These are phyloP conservation scores for Hygrophorus russula DNA, from an alignment of 768 basidiomycete species.

Conservation along the genomic window DNA sequence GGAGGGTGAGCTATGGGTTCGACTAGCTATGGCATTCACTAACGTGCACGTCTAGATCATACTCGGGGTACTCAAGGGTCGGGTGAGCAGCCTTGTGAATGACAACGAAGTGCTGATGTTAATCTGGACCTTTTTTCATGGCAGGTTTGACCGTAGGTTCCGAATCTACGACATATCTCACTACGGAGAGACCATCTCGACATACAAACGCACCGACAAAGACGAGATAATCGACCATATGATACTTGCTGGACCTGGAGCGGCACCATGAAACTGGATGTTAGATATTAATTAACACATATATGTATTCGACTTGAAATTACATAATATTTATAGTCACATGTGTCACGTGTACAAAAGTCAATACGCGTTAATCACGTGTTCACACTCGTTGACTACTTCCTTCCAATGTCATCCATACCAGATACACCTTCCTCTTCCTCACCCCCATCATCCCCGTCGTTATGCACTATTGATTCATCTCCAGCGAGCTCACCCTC, in stretches of 20 bases:
- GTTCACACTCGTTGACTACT: too few species aligned
- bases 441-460: constrained; percentile 42
- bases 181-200: constrained; percentile 86
- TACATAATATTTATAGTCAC: too few species aligned
- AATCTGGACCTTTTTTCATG: constrained; percentile 7
- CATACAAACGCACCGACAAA: constrained; percentile 73
- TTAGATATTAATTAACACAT: too few species aligned
- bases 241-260: constrained; percentile 39
- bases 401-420: too few species aligned
- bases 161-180: constrained; percentile 80
- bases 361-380: too few species aligned
- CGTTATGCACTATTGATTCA: constrained; percentile 13
- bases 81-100: constrained; percentile 33
- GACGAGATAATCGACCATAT: constrained; percentile 57
- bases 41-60: constrained; percentile 37
- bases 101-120: neutral
- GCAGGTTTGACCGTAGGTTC: constrained; percentile 83
- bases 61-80: constrained; percentile 70
- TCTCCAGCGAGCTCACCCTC: constrained; percentile 21
- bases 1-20: constrained; percentile 46
- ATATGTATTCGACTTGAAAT: neutral
- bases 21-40: neutral
- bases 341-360: too few species aligned
- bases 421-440: constrained; percentile 24
- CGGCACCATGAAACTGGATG: neutral